A percentile compares a stretch with the other conserved stretches of the same genome.
Conservation (phyloP, 805 yeast species). For the Candida xyloterini region DNA sequence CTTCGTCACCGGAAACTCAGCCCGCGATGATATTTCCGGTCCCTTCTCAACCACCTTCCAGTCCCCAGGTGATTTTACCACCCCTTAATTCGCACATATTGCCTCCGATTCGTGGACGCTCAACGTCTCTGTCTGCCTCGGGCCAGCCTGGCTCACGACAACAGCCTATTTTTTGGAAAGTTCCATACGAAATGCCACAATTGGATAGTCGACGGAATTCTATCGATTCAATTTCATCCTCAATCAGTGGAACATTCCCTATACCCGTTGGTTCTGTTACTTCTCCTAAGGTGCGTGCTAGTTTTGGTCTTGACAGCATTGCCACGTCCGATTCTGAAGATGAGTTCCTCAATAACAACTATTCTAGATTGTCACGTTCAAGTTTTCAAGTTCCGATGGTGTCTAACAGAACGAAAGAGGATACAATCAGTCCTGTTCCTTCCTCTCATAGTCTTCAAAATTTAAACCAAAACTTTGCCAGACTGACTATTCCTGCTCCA, state of each 20-base stretch:
- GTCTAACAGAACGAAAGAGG: constrained; percentile 19
- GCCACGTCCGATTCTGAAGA: constrained; percentile 36
- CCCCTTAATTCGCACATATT: constrained; percentile 24
- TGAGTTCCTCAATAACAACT: constrained; percentile 25
- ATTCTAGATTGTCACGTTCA: constrained; percentile 23
- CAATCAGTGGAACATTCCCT: constrained; percentile 36
- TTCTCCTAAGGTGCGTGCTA: constrained; percentile 19
- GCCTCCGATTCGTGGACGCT: constrained; percentile 25
- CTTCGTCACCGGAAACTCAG: constrained; percentile 12
- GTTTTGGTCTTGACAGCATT: constrained; percentile 22
- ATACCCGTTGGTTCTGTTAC: constrained; percentile 10
- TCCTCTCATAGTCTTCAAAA: constrained; percentile 25
- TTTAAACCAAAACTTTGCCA: constrained; percentile 22
- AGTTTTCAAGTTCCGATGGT: constrained; percentile 27
- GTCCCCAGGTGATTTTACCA: constrained; percentile 24
- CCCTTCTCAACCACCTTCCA: not conserved
- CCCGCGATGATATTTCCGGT: constrained; percentile 4
- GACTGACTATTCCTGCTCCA: constrained; percentile 17
- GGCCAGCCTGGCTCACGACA: constrained; percentile 1
- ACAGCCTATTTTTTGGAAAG: constrained; percentile 51
- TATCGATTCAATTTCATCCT: constrained; percentile 48
- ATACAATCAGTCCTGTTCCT: constrained; percentile 25
- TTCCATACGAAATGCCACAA: constrained; percentile 54
- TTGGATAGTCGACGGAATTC: constrained; percentile 37
- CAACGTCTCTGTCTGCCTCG: constrained; percentile 21